Evolutionary conservation across 768 basidiomycete genomes (phyloP), one percentile per base, ranked within the genome.

Genomic region (Boletus fagicola): DNA sequence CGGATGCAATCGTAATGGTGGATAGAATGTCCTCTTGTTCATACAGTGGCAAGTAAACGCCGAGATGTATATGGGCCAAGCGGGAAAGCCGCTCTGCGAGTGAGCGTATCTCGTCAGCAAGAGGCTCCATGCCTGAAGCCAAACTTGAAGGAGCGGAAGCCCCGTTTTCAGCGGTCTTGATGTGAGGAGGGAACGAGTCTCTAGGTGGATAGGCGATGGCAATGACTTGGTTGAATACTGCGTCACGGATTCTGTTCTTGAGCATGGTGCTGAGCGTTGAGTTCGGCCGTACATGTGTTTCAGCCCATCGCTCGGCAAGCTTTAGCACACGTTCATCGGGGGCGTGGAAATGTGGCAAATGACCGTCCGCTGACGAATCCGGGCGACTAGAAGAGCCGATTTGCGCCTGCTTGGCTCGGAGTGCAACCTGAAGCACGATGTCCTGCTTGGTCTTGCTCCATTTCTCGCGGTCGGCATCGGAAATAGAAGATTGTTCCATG

Each of bases 11-110:
- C 55, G 58, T 59, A 8, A 69, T 59, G 51, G 62, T 45, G 47
- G 70, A 69, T 56, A 65, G 53, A 61, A 68, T 54, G 60, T 80
- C 83, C 59, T 84, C 80, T 64, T 82, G 81, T 71, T 89, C 85
- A 73, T 94, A 94, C 54, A 92, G 69, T n/a, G 83, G 81, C 38
- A 88, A 76, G 71, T 90, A 92, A 51, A 89, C 85, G 60, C 84
- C 82, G 51, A 90, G 76, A 70, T 94, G 90, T 62, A 91, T 85
- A 47, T 82, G 75, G 3, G 86, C 85, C 52, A 94, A 78, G 57
- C 86, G 84, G 44, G 86, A 80, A 36, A 92, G 78, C 66, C 87
- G 83, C 64, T 90, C 85, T 30, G 82, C 83, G 49, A 94, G 80
- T 18, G 80, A 77, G 33, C 78, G 78, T 44, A 72, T 83, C 71